Conservation (phyloP, 2,329 filamentous ascomycete species). For the Apiospora sp. region DNA sequence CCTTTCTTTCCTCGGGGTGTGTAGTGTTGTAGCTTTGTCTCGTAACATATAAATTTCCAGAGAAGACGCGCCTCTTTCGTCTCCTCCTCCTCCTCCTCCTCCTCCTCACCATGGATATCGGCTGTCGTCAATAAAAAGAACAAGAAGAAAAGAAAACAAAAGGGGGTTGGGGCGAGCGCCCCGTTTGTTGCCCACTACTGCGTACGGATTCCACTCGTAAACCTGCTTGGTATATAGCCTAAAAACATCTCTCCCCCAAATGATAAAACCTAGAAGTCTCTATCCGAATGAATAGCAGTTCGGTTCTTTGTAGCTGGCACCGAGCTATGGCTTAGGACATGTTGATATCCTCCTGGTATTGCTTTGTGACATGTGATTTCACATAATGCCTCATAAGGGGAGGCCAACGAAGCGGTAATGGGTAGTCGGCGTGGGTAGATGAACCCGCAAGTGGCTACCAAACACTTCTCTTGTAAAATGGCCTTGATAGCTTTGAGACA, state of each 20-base stretch:
- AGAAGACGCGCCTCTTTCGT: neutral
- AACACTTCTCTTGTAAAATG: neutral
- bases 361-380: neutral
- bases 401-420: neutral
- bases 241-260: neutral
- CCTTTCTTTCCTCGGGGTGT: neutral
- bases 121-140: neutral
- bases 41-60: neutral
- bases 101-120: slow-evolving; percentile 6
- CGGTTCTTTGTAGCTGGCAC: neutral
- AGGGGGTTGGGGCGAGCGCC: neutral
- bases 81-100: neutral
- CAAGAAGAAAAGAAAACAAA: neutral
- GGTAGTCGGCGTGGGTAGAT: neutral
- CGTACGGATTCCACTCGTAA: slow-evolving; percentile 3
- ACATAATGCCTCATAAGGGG: neutral
- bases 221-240: slow-evolving; percentile 16
- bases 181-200: neutral
- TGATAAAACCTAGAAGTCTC: neutral
- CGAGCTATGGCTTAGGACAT: neutral
- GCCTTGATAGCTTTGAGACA: neutral
- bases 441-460: neutral
- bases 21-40: neutral
- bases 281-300: neutral
- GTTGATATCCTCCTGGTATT: neutral